A percentile compares a stretch with the other conserved stretches of the same genome.
These are phyloP conservation scores for Marsdenia floribunda DNA, from an alignment of 257 asterid genomes.

Conservation along the genomic window DNA sequence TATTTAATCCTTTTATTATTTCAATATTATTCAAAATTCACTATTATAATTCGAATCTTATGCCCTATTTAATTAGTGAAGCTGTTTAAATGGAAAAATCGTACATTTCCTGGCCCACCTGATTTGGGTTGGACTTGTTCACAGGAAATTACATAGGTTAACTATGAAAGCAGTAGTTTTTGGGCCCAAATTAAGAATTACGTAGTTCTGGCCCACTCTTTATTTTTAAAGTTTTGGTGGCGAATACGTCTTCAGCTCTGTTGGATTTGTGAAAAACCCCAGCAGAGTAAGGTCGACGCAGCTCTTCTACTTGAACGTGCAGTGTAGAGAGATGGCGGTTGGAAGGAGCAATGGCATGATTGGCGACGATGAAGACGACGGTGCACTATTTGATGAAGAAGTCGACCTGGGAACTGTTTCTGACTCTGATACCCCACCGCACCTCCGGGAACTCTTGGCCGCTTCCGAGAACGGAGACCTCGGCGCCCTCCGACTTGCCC, in stretches of 20 bases:
- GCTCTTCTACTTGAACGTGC: neutral
- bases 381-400: conserved; percentile 49
- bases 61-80: too few species aligned
- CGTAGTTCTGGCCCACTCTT: neutral
- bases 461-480: conserved; percentile 74
- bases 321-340: conserved; percentile 55
- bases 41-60: too few species aligned
- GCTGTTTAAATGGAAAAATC: too few species aligned
- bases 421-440: conserved; percentile 53
- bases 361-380: conserved; percentile 59
- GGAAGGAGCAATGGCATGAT: conserved; percentile 48
- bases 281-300: neutral
- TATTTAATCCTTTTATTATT: too few species aligned
- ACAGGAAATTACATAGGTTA: too few species aligned
- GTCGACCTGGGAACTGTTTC: conserved; percentile 38
- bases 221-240: neutral
- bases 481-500: conserved; percentile 60
- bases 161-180: neutral
- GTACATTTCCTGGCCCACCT: neutral
- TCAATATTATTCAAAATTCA: too few species aligned
- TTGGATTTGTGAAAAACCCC: too few species aligned
- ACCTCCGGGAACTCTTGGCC: conserved; percentile 67
- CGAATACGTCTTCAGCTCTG: too few species aligned
- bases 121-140: neutral
- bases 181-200: neutral